These are phyloP conservation scores for Lipomyces yarrowii DNA, from an alignment of 1,139 yeast genomes.

Conservation along the genomic window DNA sequence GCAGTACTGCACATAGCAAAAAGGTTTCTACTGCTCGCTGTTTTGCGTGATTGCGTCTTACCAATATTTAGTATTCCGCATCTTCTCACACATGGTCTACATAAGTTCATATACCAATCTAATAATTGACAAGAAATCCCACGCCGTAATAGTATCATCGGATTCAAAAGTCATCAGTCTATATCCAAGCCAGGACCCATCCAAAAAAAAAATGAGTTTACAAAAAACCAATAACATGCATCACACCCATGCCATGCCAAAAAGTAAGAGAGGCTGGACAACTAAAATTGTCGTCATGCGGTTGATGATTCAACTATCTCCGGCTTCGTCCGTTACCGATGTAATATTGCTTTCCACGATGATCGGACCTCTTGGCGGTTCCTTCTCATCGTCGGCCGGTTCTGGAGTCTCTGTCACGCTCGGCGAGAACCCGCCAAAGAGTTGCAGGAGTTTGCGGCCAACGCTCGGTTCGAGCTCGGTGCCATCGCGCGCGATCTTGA, in stretches of 20 bases:
- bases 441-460: slow-evolving; percentile 39
- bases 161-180: neutral
- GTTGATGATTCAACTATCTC: neutral
- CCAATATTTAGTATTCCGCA: neutral
- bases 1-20: no score
- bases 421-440: slow-evolving; percentile 35
- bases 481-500: slow-evolving; percentile 49
- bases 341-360: neutral
- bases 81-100: neutral
- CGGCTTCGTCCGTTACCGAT: neutral
- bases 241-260: neutral
- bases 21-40: no score
- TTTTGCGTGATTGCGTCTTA: neutral
- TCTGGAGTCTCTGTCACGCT: slow-evolving; percentile 1
- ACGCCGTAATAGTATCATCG: neutral
- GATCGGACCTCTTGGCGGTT: neutral
- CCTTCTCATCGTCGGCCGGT: neutral
- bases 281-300: neutral
- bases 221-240: neutral
- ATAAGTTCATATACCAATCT: neutral
- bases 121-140: neutral
- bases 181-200: neutral
- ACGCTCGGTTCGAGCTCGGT: slow-evolving; percentile 46
- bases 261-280: neutral
- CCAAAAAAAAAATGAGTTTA: neutral